Percentiles rank a stretch among this genome's conserved stretches.
These are phyloP conservation scores for Priceomyces haplophilus DNA, from an alignment of 805 yeast genomes.

Conservation along the genomic window DNA sequence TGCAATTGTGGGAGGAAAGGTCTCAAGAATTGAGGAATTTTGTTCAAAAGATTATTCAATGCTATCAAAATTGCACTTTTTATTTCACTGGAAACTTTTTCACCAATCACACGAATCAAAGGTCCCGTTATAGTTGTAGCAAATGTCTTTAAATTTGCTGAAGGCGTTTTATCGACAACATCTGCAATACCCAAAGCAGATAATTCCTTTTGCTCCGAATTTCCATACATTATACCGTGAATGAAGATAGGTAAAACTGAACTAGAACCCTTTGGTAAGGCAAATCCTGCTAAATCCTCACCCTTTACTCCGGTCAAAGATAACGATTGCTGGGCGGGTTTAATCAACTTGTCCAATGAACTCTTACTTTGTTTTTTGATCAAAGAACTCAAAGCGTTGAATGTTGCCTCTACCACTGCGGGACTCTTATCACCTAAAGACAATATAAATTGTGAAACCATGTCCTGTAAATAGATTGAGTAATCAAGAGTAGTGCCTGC, in stretches of 20 bases:
- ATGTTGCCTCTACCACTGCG: constrained; percentile 61
- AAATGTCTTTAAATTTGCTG: constrained; percentile 76
- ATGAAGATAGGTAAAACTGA: constrained; percentile 87
- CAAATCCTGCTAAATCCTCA: constrained; percentile 69
- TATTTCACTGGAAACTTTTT: constrained; percentile 84
- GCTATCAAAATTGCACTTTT: constrained; percentile 92
- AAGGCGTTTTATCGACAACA: constrained; percentile 79
- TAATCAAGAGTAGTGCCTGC: constrained; percentile 63
- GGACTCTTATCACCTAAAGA: constrained; percentile 69
- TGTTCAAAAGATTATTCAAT: constrained; percentile 68
- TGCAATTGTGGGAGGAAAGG: constrained; percentile 98
- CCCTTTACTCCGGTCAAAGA: constrained; percentile 59
- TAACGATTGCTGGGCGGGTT: constrained; percentile 76
- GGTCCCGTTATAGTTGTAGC: constrained; percentile 97
- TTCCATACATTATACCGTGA: constrained; percentile 95
- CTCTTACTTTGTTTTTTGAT: constrained; percentile 74
- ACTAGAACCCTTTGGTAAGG: constrained; percentile 77
- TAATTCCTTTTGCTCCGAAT: constrained; percentile 73
- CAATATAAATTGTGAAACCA: constrained; percentile 66
- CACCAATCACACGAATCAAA: constrained; percentile 95
- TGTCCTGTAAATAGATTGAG: constrained; percentile 67
- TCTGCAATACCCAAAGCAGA: constrained; percentile 90
- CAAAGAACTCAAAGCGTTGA: constrained; percentile 61
- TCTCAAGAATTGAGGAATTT: constrained; percentile 85
- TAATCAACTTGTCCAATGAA: constrained; percentile 69